Conservation (phyloP, 2,329 filamentous ascomycete species). For the Exutisphaerella laricina region DNA sequence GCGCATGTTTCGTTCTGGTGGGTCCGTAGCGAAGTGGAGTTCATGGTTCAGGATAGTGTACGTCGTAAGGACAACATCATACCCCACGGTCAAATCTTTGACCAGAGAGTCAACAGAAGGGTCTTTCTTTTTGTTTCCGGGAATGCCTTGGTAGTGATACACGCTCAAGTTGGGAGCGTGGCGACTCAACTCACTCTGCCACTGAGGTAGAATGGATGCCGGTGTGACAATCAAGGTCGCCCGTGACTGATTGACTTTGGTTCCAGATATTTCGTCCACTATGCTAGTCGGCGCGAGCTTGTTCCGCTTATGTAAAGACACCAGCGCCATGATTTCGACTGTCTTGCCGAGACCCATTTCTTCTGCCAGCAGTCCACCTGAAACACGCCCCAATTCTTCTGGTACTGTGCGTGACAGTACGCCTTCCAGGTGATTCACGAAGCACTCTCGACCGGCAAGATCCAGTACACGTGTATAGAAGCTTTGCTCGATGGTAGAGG, state of each 20-base stretch:
- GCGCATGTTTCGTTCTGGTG: constrained; percentile 65
- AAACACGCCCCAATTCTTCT: constrained; percentile 40
- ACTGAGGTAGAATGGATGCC: constrained; percentile 56
- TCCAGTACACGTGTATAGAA: constrained; percentile 37
- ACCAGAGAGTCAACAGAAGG: constrained; percentile 37
- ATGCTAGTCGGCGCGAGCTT: constrained; percentile 25
- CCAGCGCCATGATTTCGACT: constrained; percentile 65
- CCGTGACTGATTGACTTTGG: constrained; percentile 46
- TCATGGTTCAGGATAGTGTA: constrained; percentile 71
- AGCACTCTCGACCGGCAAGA: constrained; percentile 43
- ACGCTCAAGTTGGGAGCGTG: constrained; percentile 55
- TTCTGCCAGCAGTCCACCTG: constrained; percentile 65
- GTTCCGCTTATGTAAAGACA: constrained; percentile 55
- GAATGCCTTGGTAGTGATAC: constrained; percentile 52
- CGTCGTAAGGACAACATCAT: constrained; percentile 58
- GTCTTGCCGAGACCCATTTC: constrained; percentile 84
- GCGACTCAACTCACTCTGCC: constrained; percentile 53
- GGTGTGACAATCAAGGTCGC: constrained; percentile 61
- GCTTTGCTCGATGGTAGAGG: neutral
- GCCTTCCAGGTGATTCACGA: constrained; percentile 60
- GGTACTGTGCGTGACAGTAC: constrained; percentile 38
- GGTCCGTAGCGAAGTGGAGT: constrained; percentile 66
- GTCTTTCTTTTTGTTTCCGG: constrained; percentile 28
- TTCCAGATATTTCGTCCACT: constrained; percentile 38
- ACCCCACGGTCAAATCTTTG: constrained; percentile 41